These are phyloP conservation scores for Pythium volutum DNA, from an alignment of 352 stramenopile species.

Conservation along the genomic window DNA sequence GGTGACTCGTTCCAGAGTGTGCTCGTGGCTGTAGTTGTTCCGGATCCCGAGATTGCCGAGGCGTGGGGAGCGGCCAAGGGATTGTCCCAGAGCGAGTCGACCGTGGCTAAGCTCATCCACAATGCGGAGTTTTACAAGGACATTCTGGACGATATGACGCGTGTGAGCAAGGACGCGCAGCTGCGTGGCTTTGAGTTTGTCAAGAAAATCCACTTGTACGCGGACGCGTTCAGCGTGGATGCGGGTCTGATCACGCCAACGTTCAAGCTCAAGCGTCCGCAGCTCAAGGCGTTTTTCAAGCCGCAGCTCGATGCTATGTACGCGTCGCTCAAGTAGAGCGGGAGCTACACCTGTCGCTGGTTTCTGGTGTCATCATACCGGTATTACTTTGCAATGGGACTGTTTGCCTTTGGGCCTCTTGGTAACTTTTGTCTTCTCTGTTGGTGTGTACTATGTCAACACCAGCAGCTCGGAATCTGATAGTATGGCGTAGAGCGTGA, in stretches of 20 bases:
- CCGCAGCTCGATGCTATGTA: conserved; percentile 85
- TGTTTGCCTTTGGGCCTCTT: too few species aligned
- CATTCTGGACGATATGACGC: too few species aligned
- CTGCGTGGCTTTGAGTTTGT: conserved; percentile 93
- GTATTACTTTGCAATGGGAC: too few species aligned
- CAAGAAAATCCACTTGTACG: conserved; percentile 84
- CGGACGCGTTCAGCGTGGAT: conserved; percentile 85
- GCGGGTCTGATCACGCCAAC: conserved; percentile 94
- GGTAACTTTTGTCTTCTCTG: too few species aligned
- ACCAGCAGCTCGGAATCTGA: too few species aligned
- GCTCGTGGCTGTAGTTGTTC: conserved; percentile 93
- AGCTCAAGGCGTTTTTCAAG: conserved; percentile 86
- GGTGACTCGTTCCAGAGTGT: conserved; percentile 93
- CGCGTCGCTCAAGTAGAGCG: too few species aligned
- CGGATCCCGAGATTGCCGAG: conserved; percentile 87
- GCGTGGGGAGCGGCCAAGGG: too few species aligned
- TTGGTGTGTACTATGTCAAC: too few species aligned
- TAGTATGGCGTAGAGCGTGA: too few species aligned
- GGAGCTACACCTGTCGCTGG: too few species aligned
- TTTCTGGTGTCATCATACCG: too few species aligned
- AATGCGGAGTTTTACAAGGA: background rate
- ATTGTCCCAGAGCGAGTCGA: conserved; percentile 43
- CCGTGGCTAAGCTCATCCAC: conserved; percentile 40
- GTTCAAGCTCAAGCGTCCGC: conserved; percentile 94
- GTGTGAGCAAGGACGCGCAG: conserved; percentile 10